These are phyloP conservation scores for Pestalotiopsis sp. DNA, from an alignment of 2,329 filamentous ascomycete species.

Conservation along the genomic window DNA sequence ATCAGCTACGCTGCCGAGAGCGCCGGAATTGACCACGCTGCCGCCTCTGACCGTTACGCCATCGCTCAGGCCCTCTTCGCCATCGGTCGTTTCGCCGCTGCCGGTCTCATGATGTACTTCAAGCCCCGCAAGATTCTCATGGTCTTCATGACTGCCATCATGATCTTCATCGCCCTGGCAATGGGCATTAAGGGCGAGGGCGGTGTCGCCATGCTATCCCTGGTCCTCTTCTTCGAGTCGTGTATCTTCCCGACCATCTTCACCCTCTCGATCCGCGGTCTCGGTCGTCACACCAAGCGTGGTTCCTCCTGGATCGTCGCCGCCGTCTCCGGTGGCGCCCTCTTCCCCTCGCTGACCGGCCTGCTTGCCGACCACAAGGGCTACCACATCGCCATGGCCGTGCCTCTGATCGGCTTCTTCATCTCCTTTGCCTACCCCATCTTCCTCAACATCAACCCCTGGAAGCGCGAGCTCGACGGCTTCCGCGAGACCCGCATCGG, in stretches of 20 bases:
- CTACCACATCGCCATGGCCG: slow-evolving; percentile 10
- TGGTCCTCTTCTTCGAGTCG: slow-evolving; percentile 10
- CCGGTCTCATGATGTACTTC: slow-evolving; percentile 11
- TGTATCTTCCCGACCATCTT: slow-evolving; percentile 14
- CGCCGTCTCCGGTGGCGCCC: slow-evolving; percentile 5
- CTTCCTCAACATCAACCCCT: slow-evolving; percentile 10
- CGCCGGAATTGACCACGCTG: slow-evolving; percentile 4
- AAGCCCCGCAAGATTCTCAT: slow-evolving; percentile 10
- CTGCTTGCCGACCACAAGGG: slow-evolving; percentile 8
- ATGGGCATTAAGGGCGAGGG: slow-evolving; percentile 11
- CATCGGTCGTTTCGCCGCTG: slow-evolving; percentile 9
- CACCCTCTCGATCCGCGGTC: slow-evolving; percentile 8
- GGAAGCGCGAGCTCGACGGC: slow-evolving; percentile 11
- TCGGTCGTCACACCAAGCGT: slow-evolving; percentile 11
- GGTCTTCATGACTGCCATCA: slow-evolving; percentile 9
- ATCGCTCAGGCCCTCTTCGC: slow-evolving; percentile 10
- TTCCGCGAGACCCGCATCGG: slow-evolving; percentile 11
- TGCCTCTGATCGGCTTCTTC: slow-evolving; percentile 5
- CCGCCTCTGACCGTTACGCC: slow-evolving; percentile 7
- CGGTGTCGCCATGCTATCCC: slow-evolving; percentile 7
- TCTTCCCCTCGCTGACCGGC: slow-evolving; percentile 9
- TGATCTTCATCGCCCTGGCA: slow-evolving; percentile 10
- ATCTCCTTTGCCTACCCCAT: slow-evolving; percentile 8
- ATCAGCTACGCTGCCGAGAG: slow-evolving; percentile 8
- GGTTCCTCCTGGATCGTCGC: slow-evolving; percentile 7